Conservation (phyloP, 257 asterid genomes). For the Ophiorrhiza pumila region DNA sequence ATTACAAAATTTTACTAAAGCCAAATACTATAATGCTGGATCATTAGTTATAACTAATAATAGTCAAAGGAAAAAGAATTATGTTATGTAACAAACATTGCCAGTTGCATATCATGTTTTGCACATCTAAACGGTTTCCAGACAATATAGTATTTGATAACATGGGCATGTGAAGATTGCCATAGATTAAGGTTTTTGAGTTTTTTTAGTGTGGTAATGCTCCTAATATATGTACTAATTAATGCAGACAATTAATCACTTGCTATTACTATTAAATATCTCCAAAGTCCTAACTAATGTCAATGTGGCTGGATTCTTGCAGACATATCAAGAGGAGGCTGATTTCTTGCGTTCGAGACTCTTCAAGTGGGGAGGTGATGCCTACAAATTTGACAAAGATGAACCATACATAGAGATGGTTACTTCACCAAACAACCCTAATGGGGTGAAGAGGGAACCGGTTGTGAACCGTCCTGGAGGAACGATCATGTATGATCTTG, state of each 20-base stretch:
- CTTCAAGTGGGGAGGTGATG: constrained; percentile 80
- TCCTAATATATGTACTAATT: not conserved
- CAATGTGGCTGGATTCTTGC: constrained; percentile 16
- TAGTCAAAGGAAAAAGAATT: constrained; percentile 13
- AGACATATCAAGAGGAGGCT: constrained; percentile 61
- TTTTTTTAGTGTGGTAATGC: not conserved
- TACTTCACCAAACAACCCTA: constrained; percentile 81
- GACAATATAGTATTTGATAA: constrained; percentile 29
- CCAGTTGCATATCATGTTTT: constrained; percentile 19
- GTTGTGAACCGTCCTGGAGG: constrained; percentile 52
- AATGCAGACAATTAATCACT: constrained; percentile 1
- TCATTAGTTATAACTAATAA: not conserved
- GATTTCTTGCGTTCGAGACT: constrained; percentile 50
- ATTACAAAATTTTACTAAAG: not conserved
- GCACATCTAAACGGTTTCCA: constrained; percentile 16
- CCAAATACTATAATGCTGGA: not conserved
- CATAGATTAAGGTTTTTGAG: not conserved
- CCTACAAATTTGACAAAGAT: constrained; percentile 36
- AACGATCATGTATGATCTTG: constrained; percentile 57
- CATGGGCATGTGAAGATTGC: constrained; percentile 26
- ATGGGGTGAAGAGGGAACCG: constrained; percentile 47
- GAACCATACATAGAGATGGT: constrained; percentile 67
- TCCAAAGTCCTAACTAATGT: not conserved
- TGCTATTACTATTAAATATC: not conserved
- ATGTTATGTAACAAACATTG: not conserved